A percentile compares a stretch with the other conserved stretches of the same genome.
Conservation (phyloP, 805 yeast genomes). For the Yarrowia sp. region DNA sequence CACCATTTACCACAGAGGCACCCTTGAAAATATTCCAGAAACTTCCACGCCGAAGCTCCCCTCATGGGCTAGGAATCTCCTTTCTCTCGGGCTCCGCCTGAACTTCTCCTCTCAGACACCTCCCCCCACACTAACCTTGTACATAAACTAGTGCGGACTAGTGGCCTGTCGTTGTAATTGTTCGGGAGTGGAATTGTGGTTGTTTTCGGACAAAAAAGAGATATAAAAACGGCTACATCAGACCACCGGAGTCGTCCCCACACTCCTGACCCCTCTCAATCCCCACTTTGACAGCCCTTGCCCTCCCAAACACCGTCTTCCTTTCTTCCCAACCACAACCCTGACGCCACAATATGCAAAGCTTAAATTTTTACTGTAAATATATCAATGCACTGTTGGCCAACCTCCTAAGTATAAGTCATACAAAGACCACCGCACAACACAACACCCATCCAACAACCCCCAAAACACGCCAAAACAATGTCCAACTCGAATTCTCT, state of each 20-base stretch:
- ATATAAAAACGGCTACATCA: not conserved
- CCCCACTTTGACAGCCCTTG: not conserved
- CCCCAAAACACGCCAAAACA: not conserved
- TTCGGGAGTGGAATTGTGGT: not conserved
- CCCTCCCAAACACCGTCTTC: not conserved
- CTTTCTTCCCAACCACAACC: conserved; percentile 1
- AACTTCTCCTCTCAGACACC: not conserved
- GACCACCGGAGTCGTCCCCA: not conserved
- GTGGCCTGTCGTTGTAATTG: not conserved
- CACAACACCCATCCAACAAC: not conserved
- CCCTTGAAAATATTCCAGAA: not conserved
- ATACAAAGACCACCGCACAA: not conserved
- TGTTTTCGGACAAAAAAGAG: not conserved
- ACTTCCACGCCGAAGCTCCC: not conserved
- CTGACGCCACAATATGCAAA: conserved; percentile 14
- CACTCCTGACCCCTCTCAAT: not conserved
- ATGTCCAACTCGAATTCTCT: conserved; percentile 24
- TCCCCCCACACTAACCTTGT: conserved; percentile 1
- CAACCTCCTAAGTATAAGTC: conserved; percentile 15
- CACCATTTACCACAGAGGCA: too few relatives aligned
- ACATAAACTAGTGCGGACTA: not conserved
- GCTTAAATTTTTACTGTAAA: not conserved
- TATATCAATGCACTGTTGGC: conserved; percentile 10
- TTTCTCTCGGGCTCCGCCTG: not conserved
- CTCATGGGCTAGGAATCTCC: not conserved